Evolutionary conservation across 805 yeast genomes (phyloP).

Genomic region (Saturnispora besseyi): DNA sequence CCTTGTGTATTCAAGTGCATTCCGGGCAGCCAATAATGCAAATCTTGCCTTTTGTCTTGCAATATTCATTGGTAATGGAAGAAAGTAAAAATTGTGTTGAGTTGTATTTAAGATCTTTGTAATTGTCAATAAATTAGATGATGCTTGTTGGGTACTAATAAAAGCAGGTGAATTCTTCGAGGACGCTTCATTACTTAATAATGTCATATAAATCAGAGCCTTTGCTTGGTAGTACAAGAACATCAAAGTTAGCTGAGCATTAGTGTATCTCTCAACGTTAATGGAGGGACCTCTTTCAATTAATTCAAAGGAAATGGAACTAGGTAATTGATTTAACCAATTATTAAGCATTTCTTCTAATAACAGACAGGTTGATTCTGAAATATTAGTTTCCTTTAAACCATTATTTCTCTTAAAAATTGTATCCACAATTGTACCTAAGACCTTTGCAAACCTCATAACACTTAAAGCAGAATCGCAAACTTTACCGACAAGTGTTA

Average conservation of each 20-base stretch:
- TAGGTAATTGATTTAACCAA: conserved; percentile 70
- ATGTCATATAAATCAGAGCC: conserved; percentile 55
- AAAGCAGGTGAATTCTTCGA: conserved; percentile 44
- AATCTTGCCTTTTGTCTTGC: conserved; percentile 56
- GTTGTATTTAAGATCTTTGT: conserved; percentile 33
- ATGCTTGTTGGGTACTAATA: conserved; percentile 60
- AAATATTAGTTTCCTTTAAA: conserved; percentile 20
- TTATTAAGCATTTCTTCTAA: conserved; percentile 62
- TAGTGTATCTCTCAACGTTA: conserved; percentile 27
- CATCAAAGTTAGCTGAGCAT: conserved; percentile 45
- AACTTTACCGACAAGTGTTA: conserved; percentile 64
- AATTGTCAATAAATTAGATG: conserved; percentile 50
- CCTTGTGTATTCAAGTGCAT: conserved; percentile 72
- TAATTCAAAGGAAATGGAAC: conserved; percentile 46
- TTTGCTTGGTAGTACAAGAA: conserved; percentile 55
- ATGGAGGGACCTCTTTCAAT: conserved; percentile 49
- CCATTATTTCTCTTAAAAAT: conserved; percentile 50
- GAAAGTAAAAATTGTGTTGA: conserved; percentile 31
- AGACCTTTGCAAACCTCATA: conserved; percentile 61
- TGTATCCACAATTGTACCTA: conserved; percentile 65
- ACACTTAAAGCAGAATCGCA: conserved; percentile 51
- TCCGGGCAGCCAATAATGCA: conserved; percentile 58
- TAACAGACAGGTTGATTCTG: conserved; percentile 26
- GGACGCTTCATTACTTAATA: conserved; percentile 38
- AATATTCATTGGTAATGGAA: conserved; percentile 58